A percentile compares a stretch with the other conserved stretches of the same genome.
These are phyloP conservation scores for Phlyctochytrium arcticum DNA, from an alignment of 192 early-diverging fungal genomes.

Conservation along the genomic window DNA sequence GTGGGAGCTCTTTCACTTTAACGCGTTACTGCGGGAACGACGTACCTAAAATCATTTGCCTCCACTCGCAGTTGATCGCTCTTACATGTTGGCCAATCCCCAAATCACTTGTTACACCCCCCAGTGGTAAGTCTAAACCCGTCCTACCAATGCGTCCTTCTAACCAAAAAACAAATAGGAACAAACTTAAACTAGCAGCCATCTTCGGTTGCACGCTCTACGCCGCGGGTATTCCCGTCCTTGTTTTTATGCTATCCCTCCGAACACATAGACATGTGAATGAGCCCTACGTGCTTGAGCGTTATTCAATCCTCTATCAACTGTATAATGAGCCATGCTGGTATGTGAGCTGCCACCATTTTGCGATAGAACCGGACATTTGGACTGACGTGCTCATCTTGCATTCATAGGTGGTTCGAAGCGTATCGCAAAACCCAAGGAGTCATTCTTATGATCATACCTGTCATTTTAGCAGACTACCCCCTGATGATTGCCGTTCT, in stretches of 20 bases:
- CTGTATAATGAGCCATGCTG: constrained; percentile 11
- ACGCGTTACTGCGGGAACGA: too few species aligned
- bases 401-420: constrained; percentile 15
- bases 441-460: constrained; percentile 11
- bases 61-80: constrained; percentile 9
- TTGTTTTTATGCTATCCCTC: neutral
- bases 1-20: neutral
- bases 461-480: constrained; percentile 17
- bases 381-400: too few species aligned
- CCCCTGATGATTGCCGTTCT: constrained; percentile 9
- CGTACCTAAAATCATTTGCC: too few species aligned
- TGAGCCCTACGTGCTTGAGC: constrained; percentile 4
- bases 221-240: constrained; percentile 20
- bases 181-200: constrained; percentile 2
- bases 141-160: too few species aligned
- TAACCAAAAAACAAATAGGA: too few species aligned
- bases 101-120: constrained; percentile 17
- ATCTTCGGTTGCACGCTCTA: constrained; percentile 22
- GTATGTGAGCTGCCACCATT: neutral
- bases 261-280: constrained; percentile 3
- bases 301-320: constrained; percentile 11
- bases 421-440: constrained; percentile 1
- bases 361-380: too few species aligned
- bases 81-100: constrained; percentile 12
- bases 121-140: too few species aligned